Base-by-base conservation (phyloP, 495 filamentous ascomycete genomes). In the Neurospora sp. region DNA sequence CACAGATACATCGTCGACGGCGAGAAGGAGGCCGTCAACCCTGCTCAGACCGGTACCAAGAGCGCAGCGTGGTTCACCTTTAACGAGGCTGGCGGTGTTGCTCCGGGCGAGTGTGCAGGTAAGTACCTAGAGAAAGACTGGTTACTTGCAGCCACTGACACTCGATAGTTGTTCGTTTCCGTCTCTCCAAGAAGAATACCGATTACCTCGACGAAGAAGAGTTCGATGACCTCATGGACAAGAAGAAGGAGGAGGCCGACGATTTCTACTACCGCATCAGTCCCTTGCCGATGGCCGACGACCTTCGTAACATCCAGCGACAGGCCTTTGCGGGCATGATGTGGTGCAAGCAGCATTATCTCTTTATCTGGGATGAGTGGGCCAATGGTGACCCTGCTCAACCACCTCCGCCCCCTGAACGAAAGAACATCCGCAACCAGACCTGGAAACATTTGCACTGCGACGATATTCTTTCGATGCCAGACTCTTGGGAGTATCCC, bases 361-460 rank as follows among this genome's bases (percentile, higher is more conserved):
- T 96, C 78, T 97, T 98, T 82, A 90, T 97, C 75, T 97, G 93
- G 93, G 94, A 97, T 66, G 92, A 98, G 79, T 98, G 95, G 95
- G 92, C 93, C 19, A 97, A 95, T 77, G 95, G 89, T 42, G 89
- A 90, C 76, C 89, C 89, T 42, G 79, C 79, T 70, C 81, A 93
- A 83, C 93, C 94, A 17, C 92, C 94, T 15, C 95, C 95, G 69
- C 95, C 95, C 0, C 85, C 91, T 5, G 88, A 88, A 15, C 86
- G 95, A 59, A 97, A 96, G 80, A 85, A 87, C 3, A 87, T 98
- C 69, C 90, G 95, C 54, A 98, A 98, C 77, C 84, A 89, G 40
- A 88, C 95, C 59, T 98, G 95, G 95, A 94, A 91, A 77, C 95
- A 98, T 80, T 86, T 98, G 83, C 86, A 97, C 78, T 88, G 97